Conservation (phyloP, 495 filamentous ascomycete genomes). For the Rusavskia elegans region DNA sequence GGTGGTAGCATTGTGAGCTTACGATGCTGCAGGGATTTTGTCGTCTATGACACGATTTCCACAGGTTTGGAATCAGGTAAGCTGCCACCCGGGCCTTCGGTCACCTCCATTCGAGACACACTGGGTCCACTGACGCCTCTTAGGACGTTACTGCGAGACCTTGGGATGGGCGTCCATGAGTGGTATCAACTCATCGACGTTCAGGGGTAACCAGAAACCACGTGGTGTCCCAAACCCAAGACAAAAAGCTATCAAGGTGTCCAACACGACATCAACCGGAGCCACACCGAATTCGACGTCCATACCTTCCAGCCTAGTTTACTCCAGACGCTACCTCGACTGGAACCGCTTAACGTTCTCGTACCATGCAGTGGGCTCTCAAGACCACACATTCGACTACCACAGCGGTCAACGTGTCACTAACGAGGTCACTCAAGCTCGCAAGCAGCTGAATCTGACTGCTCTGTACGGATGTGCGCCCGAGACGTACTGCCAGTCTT, state of each 20-base stretch:
- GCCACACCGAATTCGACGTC: conserved; percentile 2
- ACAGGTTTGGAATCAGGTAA: conserved; percentile 22
- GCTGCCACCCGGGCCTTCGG: no score
- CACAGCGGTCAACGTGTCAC: conserved; percentile 10
- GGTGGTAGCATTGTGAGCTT: no score
- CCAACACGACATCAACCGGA: conserved; percentile 4
- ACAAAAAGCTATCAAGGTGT: conserved; percentile 12
- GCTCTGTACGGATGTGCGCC: conserved; percentile 24
- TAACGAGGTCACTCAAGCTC: conserved; percentile 13
- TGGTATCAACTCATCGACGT: conserved; percentile 18
- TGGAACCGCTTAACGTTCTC: conserved; percentile 26
- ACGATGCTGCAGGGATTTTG: conserved; percentile 15
- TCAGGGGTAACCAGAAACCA: conserved; percentile 13
- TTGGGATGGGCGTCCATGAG: conserved; percentile 27
- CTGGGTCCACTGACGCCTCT: no score
- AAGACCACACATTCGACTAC: conserved; percentile 18
- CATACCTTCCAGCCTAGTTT: conserved; percentile 8
- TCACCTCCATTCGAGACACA: no score
- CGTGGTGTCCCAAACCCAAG: conserved; percentile 22
- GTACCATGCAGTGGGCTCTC: conserved; percentile 21
- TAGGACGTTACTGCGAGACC: conserved; percentile 24
- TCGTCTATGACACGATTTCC: conserved; percentile 19
- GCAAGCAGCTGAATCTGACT: conserved; percentile 18
- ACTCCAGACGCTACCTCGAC: conserved; percentile 16
- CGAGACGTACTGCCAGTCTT: conserved; percentile 22